Evolutionary conservation across 2,329 filamentous ascomycete species (phyloP).

Genomic region (Exophiala oligosperma): DNA sequence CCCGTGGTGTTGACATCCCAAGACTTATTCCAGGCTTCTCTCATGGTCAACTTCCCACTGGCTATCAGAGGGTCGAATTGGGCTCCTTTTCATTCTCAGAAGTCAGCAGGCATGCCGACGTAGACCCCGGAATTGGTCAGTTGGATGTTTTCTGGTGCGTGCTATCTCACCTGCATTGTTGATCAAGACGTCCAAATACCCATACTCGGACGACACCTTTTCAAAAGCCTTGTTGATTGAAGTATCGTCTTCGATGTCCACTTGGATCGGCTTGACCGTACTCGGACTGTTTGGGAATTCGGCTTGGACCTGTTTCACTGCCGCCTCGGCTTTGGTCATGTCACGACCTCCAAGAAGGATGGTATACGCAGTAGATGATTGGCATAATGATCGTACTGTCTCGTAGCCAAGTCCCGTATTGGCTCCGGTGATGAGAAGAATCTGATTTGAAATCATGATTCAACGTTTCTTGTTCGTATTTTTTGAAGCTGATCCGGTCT

Average conservation of each 20-base stretch:
- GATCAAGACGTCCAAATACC: conserved; percentile 22
- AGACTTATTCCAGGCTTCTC: conserved; percentile 47
- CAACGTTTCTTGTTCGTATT: not conserved
- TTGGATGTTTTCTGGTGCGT: not conserved
- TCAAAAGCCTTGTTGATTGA: conserved; percentile 52
- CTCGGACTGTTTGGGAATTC: conserved; percentile 45
- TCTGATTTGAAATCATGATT: conserved; percentile 10
- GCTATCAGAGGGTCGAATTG: conserved; percentile 35
- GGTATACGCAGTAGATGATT: conserved; percentile 52
- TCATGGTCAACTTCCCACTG: conserved; percentile 34
- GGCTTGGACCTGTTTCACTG: conserved; percentile 42
- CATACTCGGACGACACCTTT: conserved; percentile 34
- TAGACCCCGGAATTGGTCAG: not conserved
- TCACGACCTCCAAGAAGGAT: conserved; percentile 58
- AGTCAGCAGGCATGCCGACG: not conserved
- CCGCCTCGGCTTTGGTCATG: conserved; percentile 51
- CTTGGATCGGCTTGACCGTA: conserved; percentile 42
- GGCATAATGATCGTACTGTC: conserved; percentile 54
- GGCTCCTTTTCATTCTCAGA: conserved; percentile 8
- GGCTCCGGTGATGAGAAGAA: conserved; percentile 61
- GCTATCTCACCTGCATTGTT: conserved; percentile 23
- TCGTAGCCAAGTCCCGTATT: conserved; percentile 64
- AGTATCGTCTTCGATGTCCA: conserved; percentile 56
- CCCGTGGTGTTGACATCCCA: conserved; percentile 55
- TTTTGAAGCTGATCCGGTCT: not conserved